A percentile compares a stretch with the other conserved stretches of the same genome.
phyloP scores from a whole-genome alignment of 2,329 filamentous ascomycete genomes.

The Venturia oleaginea region DNA sequence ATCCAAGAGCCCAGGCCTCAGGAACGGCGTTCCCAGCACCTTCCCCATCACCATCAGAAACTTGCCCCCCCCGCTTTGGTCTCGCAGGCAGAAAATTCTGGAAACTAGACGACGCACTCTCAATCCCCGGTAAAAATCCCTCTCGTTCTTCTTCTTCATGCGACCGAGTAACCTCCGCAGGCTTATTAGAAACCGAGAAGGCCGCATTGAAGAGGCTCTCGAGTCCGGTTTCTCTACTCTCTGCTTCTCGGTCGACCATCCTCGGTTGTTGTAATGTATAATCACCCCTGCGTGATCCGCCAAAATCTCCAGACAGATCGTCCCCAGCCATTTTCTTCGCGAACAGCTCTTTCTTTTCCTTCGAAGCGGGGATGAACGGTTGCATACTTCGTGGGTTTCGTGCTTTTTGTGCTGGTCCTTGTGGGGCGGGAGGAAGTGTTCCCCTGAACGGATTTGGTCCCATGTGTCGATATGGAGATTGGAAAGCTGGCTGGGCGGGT shows the following conservation, averaged over 20 bases:
- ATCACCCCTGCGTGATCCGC: neutral
- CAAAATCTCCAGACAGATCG: neutral
- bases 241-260: slow-evolving; percentile 11
- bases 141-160: neutral
- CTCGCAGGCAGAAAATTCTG: neutral
- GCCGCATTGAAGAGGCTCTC: slow-evolving; percentile 18
- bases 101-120: neutral
- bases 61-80: neutral
- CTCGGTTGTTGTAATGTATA: slow-evolving; percentile 4
- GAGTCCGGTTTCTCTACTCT: slow-evolving; percentile 18
- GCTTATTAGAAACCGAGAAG: slow-evolving; percentile 15
- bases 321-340: slow-evolving; percentile 27
- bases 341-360: slow-evolving; percentile 42
- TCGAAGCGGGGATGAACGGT: slow-evolving; percentile 31
- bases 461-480: slow-evolving; percentile 18
- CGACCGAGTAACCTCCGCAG: neutral
- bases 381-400: slow-evolving; percentile 49
- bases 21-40: neutral
- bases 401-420: slow-evolving; percentile 52
- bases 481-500: slow-evolving; percentile 19
- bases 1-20: neutral
- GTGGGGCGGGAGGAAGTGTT: slow-evolving; percentile 60
- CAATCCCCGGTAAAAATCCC: neutral
- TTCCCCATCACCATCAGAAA: neutral
- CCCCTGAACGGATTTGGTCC: slow-evolving; percentile 56